phyloP scores from a whole-genome alignment of 345 rosid genomes.

The Gossypium herbaceum region DNA sequence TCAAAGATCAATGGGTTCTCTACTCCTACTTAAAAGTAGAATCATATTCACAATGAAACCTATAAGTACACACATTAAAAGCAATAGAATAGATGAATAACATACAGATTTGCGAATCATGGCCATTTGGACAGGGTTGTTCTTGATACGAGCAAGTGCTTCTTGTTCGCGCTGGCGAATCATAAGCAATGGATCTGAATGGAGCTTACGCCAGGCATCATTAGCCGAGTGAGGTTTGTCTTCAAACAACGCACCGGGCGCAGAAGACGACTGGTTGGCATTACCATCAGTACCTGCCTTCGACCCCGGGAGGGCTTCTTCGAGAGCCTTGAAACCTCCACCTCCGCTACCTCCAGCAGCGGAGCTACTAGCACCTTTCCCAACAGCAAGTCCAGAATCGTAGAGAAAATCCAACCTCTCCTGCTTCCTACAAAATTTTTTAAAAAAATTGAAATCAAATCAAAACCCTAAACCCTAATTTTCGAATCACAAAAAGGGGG shows the following conservation, averaged over 20 bases:
- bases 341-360: conserved; percentile 36
- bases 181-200: conserved; percentile 86
- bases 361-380: conserved; percentile 43
- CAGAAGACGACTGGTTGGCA: conserved; percentile 41
- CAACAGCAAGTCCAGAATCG: conserved; percentile 88
- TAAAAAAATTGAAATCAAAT: not conserved
- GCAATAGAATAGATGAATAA: not conserved
- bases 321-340: conserved; percentile 69
- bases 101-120: conserved; percentile 78
- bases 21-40: not conserved
- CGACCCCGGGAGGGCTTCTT: conserved; percentile 32
- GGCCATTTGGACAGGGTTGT: conserved; percentile 94
- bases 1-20: not conserved
- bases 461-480: conserved; percentile 22
- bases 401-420: conserved; percentile 94
- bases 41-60: not conserved
- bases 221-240: conserved; percentile 77
- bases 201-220: conserved; percentile 91
- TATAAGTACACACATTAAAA: not conserved
- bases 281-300: conserved; percentile 13
- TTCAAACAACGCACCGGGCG: conserved; percentile 84
- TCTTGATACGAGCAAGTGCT: conserved; percentile 87
- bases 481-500: not conserved
- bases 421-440: conserved; percentile 48
- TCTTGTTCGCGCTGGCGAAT: conserved; percentile 95